These are phyloP conservation scores for Trichosporon inkin DNA, from an alignment of 1,284 basidiomycete species.

Conservation along the genomic window DNA sequence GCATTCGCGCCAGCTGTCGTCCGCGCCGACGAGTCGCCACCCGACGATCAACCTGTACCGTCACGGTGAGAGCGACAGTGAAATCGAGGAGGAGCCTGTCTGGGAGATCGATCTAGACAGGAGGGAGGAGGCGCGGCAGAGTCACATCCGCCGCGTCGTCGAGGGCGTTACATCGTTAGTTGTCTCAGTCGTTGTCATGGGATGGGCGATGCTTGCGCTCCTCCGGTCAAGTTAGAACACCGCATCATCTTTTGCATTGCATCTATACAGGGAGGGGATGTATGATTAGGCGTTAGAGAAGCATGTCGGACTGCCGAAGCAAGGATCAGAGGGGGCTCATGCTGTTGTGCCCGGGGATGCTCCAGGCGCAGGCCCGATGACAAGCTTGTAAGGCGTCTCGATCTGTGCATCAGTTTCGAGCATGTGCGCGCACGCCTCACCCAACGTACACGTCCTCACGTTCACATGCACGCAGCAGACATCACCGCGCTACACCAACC, in stretches of 20 bases:
- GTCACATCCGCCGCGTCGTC: conserved; percentile 26
- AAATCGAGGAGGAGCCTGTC: conserved; percentile 27
- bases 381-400: no score
- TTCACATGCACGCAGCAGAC: no score
- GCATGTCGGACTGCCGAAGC: not conserved
- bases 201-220: conserved; percentile 36
- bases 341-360: no score
- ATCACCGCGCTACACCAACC: no score
- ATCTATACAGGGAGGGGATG: not conserved
- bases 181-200: conserved; percentile 26
- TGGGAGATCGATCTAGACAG: conserved; percentile 18
- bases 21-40: conserved; percentile 16
- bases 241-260: conserved; percentile 5
- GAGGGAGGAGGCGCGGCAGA: conserved; percentile 31
- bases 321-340: no score
- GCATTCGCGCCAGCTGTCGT: conserved; percentile 12
- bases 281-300: conserved; percentile 1
- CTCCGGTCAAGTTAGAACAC: conserved; percentile 30
- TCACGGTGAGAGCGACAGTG: conserved; percentile 27
- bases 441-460: no score
- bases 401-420: no score
- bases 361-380: no score
- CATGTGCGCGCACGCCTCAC: no score
- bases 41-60: conserved; percentile 19
- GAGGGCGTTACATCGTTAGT: conserved; percentile 27